Evolutionary conservation across 169 alveolate genomes (phyloP).

Genomic region (Sarcocystis neurona): DNA sequence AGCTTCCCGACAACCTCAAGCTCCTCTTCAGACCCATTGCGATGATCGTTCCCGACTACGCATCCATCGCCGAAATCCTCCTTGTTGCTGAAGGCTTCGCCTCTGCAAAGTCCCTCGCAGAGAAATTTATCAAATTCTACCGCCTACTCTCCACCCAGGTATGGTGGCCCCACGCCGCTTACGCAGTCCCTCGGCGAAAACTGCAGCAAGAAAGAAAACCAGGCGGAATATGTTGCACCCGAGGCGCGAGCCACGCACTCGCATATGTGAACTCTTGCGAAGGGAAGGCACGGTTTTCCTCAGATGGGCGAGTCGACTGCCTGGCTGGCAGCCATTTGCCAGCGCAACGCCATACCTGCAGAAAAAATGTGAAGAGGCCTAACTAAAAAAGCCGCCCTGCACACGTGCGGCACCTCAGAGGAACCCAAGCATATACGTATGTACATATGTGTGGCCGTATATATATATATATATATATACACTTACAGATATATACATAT

Average conservation of each 20-base stretch:
- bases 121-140: constrained; percentile 92
- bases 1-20: constrained; percentile 95
- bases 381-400: too few species aligned
- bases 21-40: constrained; percentile 94
- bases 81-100: constrained; percentile 96
- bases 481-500: too few species aligned
- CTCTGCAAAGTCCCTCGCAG: constrained; percentile 89
- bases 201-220: too few species aligned
- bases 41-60: constrained; percentile 95
- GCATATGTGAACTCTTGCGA: too few species aligned
- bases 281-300: background rate
- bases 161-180: constrained; percentile 75
- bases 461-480: too few species aligned
- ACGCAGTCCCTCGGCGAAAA: background rate
- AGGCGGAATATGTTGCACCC: too few species aligned
- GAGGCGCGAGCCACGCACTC: too few species aligned
- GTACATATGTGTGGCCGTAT: too few species aligned
- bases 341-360: too few species aligned
- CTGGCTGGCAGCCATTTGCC: background rate
- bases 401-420: too few species aligned
- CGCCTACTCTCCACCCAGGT: constrained; percentile 86
- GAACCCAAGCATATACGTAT: too few species aligned
- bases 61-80: constrained; percentile 93
- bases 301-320: background rate
- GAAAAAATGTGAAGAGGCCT: too few species aligned